Conservation (phyloP, 768 basidiomycete genomes). For the Lactifluus pinguis region DNA sequence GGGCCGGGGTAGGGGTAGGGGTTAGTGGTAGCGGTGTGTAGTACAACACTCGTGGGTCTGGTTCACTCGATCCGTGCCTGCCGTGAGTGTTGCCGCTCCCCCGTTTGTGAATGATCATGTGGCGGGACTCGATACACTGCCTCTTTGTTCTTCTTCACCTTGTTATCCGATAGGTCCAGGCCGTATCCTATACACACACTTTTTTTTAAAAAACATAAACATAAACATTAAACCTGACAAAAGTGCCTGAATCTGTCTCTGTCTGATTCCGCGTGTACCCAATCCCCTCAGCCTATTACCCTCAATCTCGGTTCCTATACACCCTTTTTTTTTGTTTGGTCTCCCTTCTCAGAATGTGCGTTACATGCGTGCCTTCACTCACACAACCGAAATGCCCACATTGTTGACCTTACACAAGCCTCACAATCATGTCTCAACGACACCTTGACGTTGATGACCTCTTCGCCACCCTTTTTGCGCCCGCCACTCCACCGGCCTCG, state of each 20-base stretch:
- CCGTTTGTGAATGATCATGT: constrained; percentile 13
- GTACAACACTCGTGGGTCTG: too few relatives aligned
- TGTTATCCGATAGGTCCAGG: constrained; percentile 16
- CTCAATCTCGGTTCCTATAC: too few relatives aligned
- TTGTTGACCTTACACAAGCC: constrained; percentile 4
- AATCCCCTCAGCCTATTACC: too few relatives aligned
- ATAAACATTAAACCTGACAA: too few relatives aligned
- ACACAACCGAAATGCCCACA: neutral
- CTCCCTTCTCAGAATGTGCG: neutral
- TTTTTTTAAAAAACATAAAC: neutral
- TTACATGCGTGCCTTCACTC: neutral
- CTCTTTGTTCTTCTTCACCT: constrained; percentile 5
- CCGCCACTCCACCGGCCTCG: constrained; percentile 27
- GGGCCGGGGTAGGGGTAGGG: neutral
- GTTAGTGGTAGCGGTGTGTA: neutral
- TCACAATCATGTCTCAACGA: constrained; percentile 20
- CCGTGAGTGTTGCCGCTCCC: neutral
- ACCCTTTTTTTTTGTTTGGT: too few relatives aligned
- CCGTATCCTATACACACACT: too few relatives aligned
- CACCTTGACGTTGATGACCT: constrained; percentile 24
- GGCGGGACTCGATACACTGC: constrained; percentile 16
- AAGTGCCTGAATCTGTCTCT: too few relatives aligned
- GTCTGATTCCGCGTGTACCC: too few relatives aligned
- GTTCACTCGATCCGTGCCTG: constrained; percentile 19
- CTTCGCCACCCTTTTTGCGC: constrained; percentile 29